Evolutionary conservation across 352 stramenopile species (phyloP).

Genomic region (Phytophthora sp.): DNA sequence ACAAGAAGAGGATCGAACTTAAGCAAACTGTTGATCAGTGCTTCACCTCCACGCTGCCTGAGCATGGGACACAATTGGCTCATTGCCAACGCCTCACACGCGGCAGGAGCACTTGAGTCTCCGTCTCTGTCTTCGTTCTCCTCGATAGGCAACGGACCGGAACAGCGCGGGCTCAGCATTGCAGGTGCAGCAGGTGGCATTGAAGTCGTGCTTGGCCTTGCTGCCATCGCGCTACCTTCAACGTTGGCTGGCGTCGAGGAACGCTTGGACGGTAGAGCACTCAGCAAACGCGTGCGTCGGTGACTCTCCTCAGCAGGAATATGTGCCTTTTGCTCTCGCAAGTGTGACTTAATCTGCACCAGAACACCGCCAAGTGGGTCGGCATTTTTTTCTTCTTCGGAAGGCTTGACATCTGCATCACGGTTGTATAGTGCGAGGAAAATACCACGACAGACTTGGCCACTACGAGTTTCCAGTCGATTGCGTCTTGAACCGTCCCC

Average conservation of each 20-base stretch:
- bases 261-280: constrained; percentile 18
- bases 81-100: constrained; percentile 30
- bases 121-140: constrained; percentile 16
- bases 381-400: constrained; percentile 26
- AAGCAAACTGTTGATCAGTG: constrained; percentile 62
- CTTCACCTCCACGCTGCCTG: constrained; percentile 42
- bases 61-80: constrained; percentile 60
- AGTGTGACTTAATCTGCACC: constrained; percentile 56
- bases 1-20: constrained; percentile 63
- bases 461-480: constrained; percentile 22
- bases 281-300: constrained; percentile 22
- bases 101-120: neutral
- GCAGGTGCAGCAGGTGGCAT: constrained; percentile 29
- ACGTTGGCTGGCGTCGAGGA: constrained; percentile 1
- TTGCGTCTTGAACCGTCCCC: constrained; percentile 8
- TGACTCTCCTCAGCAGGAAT: neutral
- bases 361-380: constrained; percentile 53
- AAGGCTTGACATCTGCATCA: constrained; percentile 49
- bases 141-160: constrained; percentile 6
- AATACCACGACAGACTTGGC: constrained; percentile 59
- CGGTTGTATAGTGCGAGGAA: constrained; percentile 71
- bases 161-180: neutral
- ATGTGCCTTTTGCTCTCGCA: constrained; percentile 32
- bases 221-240: neutral
- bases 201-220: neutral